Conservation (phyloP, 1,284 basidiomycete species). For the Pyrrhoderma noxium region DNA sequence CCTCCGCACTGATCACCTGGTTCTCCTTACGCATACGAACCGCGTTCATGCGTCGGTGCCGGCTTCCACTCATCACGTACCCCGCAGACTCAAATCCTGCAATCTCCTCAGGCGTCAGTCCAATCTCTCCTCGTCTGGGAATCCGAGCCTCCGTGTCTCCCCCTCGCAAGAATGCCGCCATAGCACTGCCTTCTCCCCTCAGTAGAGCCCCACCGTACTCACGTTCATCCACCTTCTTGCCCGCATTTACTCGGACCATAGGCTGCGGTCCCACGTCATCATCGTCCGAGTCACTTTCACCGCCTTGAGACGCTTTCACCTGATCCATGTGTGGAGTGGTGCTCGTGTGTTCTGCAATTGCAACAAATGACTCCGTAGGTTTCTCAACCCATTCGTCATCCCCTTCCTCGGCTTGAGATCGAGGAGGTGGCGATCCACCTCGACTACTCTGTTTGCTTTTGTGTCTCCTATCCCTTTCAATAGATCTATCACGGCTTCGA, state of each 20-base stretch:
- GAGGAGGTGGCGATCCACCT: constrained; percentile 23
- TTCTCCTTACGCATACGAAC: constrained; percentile 98
- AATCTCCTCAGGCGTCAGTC: constrained; percentile 82
- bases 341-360: constrained; percentile 12
- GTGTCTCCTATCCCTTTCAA: constrained; percentile 17
- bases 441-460: constrained; percentile 5
- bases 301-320: constrained; percentile 17
- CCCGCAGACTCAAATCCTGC: constrained; percentile 82
- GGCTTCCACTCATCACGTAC: constrained; percentile 97
- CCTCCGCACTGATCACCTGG: constrained; percentile 96
- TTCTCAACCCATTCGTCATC: constrained; percentile 22
- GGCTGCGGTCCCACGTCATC: constrained; percentile 57
- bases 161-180: constrained; percentile 91
- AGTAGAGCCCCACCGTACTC: constrained; percentile 81
- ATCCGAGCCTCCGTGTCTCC: constrained; percentile 82
- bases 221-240: constrained; percentile 63
- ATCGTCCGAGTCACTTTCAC: constrained; percentile 36
- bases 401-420: constrained; percentile 31
- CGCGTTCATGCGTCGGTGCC: constrained; percentile 94
- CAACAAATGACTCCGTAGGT: constrained; percentile 23
- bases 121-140: constrained; percentile 97
- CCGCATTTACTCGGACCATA: constrained; percentile 26
- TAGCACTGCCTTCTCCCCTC: constrained; percentile 92
- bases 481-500: constrained; percentile 7
- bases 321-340: constrained; percentile 4